Evolutionary conservation across 164 flowering plant genomes (phyloP).

Genomic region (Aristolochia californica): DNA sequence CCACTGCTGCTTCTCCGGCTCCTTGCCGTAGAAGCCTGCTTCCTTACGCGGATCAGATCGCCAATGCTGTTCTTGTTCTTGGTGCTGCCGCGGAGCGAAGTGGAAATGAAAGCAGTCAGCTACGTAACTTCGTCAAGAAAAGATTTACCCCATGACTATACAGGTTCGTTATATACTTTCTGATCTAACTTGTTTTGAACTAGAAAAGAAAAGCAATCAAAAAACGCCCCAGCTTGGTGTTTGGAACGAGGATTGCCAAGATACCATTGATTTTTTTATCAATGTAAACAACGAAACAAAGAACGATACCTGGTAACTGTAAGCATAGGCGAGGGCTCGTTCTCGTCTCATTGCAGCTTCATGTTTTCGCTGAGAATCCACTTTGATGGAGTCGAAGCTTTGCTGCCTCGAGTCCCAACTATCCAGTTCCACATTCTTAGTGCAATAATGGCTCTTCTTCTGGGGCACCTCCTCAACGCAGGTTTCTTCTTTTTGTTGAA

Average conservation of each 20-base stretch:
- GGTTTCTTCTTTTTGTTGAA: slow-evolving; percentile 25
- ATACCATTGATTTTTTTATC: no score
- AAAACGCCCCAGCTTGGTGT: no score
- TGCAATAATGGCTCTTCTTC: slow-evolving; percentile 2
- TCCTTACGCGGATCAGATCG: slow-evolving; percentile 18
- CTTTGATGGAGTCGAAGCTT: slow-evolving; percentile 28
- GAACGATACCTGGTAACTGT: slow-evolving; percentile 41
- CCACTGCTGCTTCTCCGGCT: slow-evolving; percentile 44
- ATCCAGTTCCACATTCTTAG: slow-evolving; percentile 16
- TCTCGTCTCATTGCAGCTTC: slow-evolving; percentile 58
- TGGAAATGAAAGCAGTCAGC: neutral
- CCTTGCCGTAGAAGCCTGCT: slow-evolving; percentile 12
- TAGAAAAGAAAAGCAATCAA: no score
- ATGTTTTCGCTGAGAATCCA: slow-evolving; percentile 29
- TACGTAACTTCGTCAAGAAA: no score
- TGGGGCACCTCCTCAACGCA: slow-evolving; percentile 3
- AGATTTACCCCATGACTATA: no score
- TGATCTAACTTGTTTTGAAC: no score
- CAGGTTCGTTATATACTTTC: no score
- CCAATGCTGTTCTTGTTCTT: slow-evolving; percentile 22
- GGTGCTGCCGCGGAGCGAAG: slow-evolving; percentile 1
- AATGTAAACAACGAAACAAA: no score
- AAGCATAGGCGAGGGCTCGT: slow-evolving; percentile 85
- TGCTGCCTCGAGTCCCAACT: slow-evolving; percentile 31
- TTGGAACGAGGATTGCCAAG: no score